phyloP scores from a whole-genome alignment of 352 stramenopile genomes.

The Halophytophthora batemanensis region DNA sequence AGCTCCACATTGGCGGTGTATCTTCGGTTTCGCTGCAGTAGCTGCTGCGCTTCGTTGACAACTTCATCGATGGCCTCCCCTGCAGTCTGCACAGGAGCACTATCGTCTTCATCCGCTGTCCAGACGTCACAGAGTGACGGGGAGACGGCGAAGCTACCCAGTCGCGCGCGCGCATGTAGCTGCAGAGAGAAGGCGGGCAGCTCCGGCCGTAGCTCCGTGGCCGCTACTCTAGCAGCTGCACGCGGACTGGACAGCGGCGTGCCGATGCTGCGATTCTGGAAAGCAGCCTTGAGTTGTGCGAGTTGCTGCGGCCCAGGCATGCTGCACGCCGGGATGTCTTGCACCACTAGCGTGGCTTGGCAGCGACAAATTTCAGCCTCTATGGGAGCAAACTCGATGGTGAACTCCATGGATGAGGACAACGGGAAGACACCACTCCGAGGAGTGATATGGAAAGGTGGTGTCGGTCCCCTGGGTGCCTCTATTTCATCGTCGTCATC shows the following conservation, averaged over 20 bases:
- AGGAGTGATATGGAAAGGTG: slow-evolving; percentile 41
- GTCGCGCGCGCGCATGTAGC: slow-evolving; percentile 14
- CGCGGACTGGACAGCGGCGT: slow-evolving; percentile 11
- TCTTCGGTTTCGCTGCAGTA: slow-evolving; percentile 10
- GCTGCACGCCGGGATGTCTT: slow-evolving; percentile 49
- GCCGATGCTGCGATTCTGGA: slow-evolving; percentile 16
- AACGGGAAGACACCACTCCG: slow-evolving; percentile 36
- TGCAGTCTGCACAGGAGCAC: slow-evolving; percentile 2
- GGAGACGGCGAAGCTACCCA: slow-evolving; percentile 19
- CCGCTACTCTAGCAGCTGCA: slow-evolving; percentile 12
- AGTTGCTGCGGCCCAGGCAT: slow-evolving; percentile 48
- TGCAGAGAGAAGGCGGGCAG: slow-evolving; percentile 22
- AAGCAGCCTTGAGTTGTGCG: slow-evolving; percentile 26
- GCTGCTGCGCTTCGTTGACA: background rate
- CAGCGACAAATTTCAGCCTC: slow-evolving; percentile 19
- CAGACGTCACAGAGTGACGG: slow-evolving; percentile 14
- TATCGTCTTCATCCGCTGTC: slow-evolving; percentile 6
- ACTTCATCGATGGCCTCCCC: slow-evolving; percentile 8
- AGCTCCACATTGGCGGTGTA: slow-evolving; percentile 17
- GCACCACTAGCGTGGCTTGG: slow-evolving; percentile 40
- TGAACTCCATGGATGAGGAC: slow-evolving; percentile 40
- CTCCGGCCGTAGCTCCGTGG: slow-evolving; percentile 10
- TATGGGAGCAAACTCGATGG: slow-evolving; percentile 38
- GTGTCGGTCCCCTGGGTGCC: slow-evolving; percentile 5
- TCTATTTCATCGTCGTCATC: slow-evolving; percentile 8